A percentile compares a stretch with the other conserved stretches of the same genome.
Conservation (phyloP, 257 asterid species). For the Solanum ossicruentum region DNA sequence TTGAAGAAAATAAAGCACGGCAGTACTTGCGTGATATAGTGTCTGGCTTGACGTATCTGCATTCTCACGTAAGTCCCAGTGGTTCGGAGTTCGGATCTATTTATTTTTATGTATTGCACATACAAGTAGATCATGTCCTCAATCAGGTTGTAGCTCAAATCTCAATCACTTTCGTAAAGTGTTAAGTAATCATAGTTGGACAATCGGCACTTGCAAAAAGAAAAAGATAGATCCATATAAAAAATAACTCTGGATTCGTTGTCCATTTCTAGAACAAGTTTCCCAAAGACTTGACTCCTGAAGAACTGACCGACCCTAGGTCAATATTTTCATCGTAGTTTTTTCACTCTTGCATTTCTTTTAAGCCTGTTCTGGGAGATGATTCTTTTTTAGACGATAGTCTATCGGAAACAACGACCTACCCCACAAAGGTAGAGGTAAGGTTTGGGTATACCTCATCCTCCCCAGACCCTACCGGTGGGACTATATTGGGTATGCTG, state of each 20-base stretch:
- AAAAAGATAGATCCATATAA: not conserved
- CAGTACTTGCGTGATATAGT: constrained; percentile 79
- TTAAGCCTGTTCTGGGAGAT: not conserved
- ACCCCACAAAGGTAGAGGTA: not conserved
- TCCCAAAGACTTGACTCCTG: not conserved
- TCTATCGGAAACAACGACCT: not conserved
- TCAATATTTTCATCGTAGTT: not conserved
- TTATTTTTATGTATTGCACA: not conserved
- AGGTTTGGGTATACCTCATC: not conserved
- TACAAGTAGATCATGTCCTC: not conserved
- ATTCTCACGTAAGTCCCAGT: constrained; percentile 67
- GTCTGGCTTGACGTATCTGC: constrained; percentile 91
- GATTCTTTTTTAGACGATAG: not conserved
- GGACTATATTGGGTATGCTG: not conserved
- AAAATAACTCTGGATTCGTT: not conserved
- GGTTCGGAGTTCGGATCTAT: not conserved
- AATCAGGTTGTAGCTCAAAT: not conserved
- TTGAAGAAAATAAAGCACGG: constrained; percentile 62
- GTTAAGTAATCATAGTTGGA: not conserved
- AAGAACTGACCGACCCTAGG: not conserved
- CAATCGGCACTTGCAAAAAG: not conserved
- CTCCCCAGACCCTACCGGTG: not conserved
- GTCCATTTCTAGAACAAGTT: not conserved
- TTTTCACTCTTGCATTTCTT: not conserved
- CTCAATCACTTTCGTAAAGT: not conserved